Percentiles rank a stretch among this genome's conserved stretches.
These are phyloP conservation scores for Mortierella hygrophila DNA, from an alignment of 192 early-diverging fungal genomes.

Conservation along the genomic window DNA sequence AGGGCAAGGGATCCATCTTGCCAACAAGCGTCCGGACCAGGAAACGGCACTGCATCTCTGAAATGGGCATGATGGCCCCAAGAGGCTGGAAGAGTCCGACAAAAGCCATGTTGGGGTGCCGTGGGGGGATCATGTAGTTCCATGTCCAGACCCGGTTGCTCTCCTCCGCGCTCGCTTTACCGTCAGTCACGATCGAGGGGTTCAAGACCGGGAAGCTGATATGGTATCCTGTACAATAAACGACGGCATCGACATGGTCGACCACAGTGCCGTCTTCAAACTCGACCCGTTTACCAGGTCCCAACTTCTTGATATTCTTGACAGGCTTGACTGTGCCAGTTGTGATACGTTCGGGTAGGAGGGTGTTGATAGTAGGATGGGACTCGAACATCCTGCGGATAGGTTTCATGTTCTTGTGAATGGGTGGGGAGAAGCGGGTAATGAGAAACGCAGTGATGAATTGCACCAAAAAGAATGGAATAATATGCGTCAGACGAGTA, in stretches of 20 bases:
- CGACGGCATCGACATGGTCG: slow-evolving; percentile 66
- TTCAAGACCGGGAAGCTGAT: slow-evolving; percentile 66
- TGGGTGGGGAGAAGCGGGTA: slow-evolving; percentile 4
- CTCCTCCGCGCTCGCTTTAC: slow-evolving; percentile 44
- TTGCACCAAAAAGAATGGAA: slow-evolving; percentile 58
- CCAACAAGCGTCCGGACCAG: slow-evolving; percentile 60
- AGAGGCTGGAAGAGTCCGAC: slow-evolving; percentile 66
- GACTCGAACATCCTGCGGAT: slow-evolving; percentile 38
- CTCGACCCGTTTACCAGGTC: slow-evolving; percentile 53
- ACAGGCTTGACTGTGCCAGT: slow-evolving; percentile 65
- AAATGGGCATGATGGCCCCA: slow-evolving; percentile 68
- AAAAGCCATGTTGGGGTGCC: slow-evolving; percentile 68
- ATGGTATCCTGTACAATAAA: slow-evolving; percentile 75
- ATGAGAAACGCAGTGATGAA: slow-evolving; percentile 12
- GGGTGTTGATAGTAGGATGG: slow-evolving; percentile 64
- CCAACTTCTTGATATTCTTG: slow-evolving; percentile 61
- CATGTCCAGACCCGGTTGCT: slow-evolving; percentile 66
- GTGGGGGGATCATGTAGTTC: slow-evolving; percentile 68
- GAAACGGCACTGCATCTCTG: slow-evolving; percentile 69
- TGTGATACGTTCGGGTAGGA: slow-evolving; percentile 63
- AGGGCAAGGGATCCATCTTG: slow-evolving; percentile 47
- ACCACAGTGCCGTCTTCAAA: slow-evolving; percentile 70
- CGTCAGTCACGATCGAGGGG: slow-evolving; percentile 50
- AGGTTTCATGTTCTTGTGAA: slow-evolving; percentile 60
- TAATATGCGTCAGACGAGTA: slow-evolving; percentile 48